Evolutionary conservation across 768 basidiomycete genomes (phyloP).

Genomic region (Cytidiella melzeri): DNA sequence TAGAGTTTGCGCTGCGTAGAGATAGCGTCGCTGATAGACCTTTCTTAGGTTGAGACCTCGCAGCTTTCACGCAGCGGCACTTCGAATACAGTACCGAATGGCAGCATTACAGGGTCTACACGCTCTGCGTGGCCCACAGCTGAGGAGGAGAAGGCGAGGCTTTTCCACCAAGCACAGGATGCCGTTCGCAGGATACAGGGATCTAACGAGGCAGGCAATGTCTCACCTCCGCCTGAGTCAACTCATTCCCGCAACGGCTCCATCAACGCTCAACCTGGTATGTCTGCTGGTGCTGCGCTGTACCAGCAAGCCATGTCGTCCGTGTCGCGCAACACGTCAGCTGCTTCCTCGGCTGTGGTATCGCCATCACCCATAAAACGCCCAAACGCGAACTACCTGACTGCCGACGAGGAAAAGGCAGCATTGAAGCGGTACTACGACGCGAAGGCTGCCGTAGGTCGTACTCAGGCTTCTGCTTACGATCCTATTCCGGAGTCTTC

Average conservation of each 20-base stretch:
- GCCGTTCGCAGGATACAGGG: conserved; percentile 58
- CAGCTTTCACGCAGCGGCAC: conserved; percentile 11
- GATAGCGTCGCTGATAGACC: conserved; percentile 10
- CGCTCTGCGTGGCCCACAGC: conserved; percentile 52
- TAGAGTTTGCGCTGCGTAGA: conserved; percentile 7
- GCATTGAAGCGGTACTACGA: conserved; percentile 62
- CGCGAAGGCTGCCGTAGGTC: conserved; percentile 65
- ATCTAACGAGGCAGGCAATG: conserved; percentile 19
- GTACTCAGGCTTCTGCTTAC: conserved; percentile 36
- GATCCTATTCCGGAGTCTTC: not conserved
- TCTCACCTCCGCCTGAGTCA: not conserved
- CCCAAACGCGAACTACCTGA: conserved; percentile 35
- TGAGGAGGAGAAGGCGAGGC: conserved; percentile 68
- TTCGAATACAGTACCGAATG: not conserved
- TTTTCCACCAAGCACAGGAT: conserved; percentile 64
- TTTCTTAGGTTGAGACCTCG: conserved; percentile 5
- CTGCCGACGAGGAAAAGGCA: conserved; percentile 73
- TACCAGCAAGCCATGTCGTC: conserved; percentile 42
- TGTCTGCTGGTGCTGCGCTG: conserved; percentile 38
- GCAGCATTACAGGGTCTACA: not conserved
- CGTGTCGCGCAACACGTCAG: conserved; percentile 19
- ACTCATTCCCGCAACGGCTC: conserved; percentile 8
- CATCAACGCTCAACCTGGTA: conserved; percentile 14
- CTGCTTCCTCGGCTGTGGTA: conserved; percentile 18
- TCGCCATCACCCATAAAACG: conserved; percentile 26